phyloP scores from a whole-genome alignment of 176 grass and related monocot species.

The Oryza meridionalis region DNA sequence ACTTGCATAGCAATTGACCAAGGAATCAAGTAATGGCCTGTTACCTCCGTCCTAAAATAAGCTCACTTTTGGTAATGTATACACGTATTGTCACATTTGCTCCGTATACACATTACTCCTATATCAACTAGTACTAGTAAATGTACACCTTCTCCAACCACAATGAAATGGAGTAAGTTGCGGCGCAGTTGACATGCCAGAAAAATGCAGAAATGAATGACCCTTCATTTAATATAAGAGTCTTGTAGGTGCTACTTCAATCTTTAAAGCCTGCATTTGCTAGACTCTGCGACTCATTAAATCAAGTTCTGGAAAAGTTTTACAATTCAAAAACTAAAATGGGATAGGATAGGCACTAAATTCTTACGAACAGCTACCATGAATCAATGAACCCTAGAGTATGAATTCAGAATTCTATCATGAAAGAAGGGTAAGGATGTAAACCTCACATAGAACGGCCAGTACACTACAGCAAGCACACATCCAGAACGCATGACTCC shows the following conservation, averaged over 20 bases:
- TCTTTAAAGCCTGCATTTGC: neutral
- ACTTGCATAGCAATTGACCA: conserved; percentile 11
- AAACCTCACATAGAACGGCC: neutral
- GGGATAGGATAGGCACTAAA: conserved; percentile 19
- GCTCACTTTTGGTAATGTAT: neutral
- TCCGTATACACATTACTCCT: neutral
- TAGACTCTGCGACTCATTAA: conserved; percentile 3
- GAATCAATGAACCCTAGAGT: neutral
- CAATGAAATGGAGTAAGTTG: conserved; percentile 2
- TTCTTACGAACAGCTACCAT: neutral
- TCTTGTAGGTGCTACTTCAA: neutral
- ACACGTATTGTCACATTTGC: neutral
- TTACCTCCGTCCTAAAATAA: neutral
- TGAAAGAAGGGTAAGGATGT: neutral
- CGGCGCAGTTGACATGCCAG: conserved; percentile 21
- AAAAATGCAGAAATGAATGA: conserved; percentile 27
- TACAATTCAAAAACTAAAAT: neutral
- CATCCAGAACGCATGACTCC: conserved; percentile 46
- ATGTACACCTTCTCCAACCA: conserved; percentile 34
- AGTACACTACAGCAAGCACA: conserved; percentile 31
- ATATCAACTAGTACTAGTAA: neutral
- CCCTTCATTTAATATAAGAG: conserved; percentile 27
- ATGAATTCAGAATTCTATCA: neutral
- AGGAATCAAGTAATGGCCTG: neutral
- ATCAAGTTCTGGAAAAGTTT: conserved; percentile 9